phyloP scores from a whole-genome alignment of 1,284 basidiomycete genomes.

The Leccinum variabile region DNA sequence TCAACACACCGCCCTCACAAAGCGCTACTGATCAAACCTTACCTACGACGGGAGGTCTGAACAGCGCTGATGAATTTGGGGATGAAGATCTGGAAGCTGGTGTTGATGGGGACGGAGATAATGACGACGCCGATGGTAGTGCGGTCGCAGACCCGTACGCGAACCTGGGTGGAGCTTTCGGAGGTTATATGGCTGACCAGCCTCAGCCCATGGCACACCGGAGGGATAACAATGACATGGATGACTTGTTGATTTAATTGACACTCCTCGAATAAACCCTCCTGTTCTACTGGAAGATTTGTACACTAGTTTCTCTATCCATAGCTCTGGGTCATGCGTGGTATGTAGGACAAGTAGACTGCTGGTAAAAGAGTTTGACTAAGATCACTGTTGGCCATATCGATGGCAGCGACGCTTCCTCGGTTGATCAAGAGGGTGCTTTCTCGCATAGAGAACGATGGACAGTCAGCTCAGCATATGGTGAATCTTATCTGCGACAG shows the following conservation, averaged over 20 bases:
- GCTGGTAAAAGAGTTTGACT: background rate
- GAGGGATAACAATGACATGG: conserved; percentile 35
- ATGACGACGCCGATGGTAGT: conserved; percentile 36
- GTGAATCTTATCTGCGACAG: conserved; percentile 44
- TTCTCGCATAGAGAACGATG: background rate
- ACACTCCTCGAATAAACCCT: background rate
- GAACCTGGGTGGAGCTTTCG: conserved; percentile 69
- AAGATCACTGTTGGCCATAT: background rate
- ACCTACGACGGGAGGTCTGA: background rate
- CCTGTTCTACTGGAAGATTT: conserved; percentile 2
- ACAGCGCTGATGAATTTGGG: conserved; percentile 2
- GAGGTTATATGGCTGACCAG: conserved; percentile 61
- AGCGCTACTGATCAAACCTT: conserved; percentile 6
- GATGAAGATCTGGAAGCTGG: conserved; percentile 19
- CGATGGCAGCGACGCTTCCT: background rate
- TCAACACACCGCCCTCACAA: conserved; percentile 11
- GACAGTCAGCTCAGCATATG: conserved; percentile 35
- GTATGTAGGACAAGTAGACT: conserved; percentile 13
- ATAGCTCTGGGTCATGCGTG: conserved; percentile 6
- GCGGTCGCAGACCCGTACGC: conserved; percentile 67
- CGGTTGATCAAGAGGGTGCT: background rate
- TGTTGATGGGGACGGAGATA: conserved; percentile 34
- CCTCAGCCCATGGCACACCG: conserved; percentile 52
- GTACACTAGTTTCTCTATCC: conserved; percentile 11
- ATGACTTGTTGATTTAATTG: conserved; percentile 55